These are phyloP conservation scores for Leavenworthia alabamica DNA, from an alignment of 345 rosid genomes.

Conservation along the genomic window DNA sequence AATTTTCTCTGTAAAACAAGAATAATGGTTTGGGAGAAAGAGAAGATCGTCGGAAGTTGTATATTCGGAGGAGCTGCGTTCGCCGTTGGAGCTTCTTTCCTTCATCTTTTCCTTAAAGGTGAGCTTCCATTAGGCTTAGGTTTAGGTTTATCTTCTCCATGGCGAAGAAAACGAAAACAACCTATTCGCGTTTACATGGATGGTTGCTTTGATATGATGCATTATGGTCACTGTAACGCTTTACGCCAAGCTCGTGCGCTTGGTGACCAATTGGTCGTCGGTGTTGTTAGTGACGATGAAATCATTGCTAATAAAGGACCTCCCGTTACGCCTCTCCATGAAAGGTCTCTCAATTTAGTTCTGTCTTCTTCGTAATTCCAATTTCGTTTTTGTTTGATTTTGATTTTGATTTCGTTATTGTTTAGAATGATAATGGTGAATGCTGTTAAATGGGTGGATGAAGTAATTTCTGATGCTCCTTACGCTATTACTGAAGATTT, in stretches of 20 bases:
- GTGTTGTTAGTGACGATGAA: conserved; percentile 91
- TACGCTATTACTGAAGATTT: conserved; percentile 83
- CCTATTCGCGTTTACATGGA: conserved; percentile 90
- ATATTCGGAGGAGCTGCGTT: conserved; percentile 48
- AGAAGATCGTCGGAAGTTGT: conserved; percentile 37
- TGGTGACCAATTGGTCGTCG: conserved; percentile 90
- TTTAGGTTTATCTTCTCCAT: conserved; percentile 26
- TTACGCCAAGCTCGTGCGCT: conserved; percentile 81
- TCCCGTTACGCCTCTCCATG: conserved; percentile 81
- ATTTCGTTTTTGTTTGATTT: neutral
- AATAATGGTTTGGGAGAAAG: conserved; percentile 37
- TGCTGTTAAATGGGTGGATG: conserved; percentile 96
- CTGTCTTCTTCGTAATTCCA: neutral
- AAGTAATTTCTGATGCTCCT: conserved; percentile 83
- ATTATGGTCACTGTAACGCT: conserved; percentile 92
- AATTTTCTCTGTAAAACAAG: neutral
- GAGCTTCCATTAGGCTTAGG: conserved; percentile 33
- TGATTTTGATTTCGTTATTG: neutral
- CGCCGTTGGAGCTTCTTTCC: conserved; percentile 41
- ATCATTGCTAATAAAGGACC: conserved; percentile 90
- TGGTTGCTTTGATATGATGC: conserved; percentile 98
- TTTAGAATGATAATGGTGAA: conserved; percentile 74
- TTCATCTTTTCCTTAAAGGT: conserved; percentile 33
- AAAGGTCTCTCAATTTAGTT: conserved; percentile 45
- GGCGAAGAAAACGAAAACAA: conserved; percentile 49